Conservation (phyloP, 148 eudicot species). For the Oxyria digyna region DNA sequence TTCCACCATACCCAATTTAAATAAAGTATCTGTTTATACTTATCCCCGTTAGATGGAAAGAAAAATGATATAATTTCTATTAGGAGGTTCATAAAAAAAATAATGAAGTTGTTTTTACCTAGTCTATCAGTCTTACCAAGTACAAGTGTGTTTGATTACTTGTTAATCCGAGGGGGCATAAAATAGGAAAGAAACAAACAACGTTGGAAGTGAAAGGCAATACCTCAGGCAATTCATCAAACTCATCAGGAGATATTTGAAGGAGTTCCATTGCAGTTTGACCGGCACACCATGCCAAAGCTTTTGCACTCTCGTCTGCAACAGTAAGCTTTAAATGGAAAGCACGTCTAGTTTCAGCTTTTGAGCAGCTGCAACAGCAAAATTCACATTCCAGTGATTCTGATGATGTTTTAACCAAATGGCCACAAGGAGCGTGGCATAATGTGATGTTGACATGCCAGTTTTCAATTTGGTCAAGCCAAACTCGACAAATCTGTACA, state of each 20-base stretch:
- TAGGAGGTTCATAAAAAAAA: background rate
- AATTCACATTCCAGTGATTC: conserved; percentile 52
- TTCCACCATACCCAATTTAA: too few relatives aligned
- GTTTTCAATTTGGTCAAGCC: conserved; percentile 75
- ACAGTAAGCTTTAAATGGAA: conserved; percentile 68
- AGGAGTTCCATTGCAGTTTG: conserved; percentile 80
- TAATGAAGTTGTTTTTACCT: background rate
- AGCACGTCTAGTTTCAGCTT: conserved; percentile 35
- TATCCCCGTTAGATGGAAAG: background rate
- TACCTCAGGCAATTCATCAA: conserved; percentile 77
- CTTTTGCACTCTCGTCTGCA: conserved; percentile 63
- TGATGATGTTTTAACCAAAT: conserved; percentile 34
- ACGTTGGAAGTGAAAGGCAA: background rate
- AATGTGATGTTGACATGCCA: conserved; percentile 67
- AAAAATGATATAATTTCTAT: background rate
- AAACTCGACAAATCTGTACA: conserved; percentile 60
- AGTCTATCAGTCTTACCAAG: background rate
- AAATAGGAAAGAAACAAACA: background rate
- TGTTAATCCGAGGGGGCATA: background rate
- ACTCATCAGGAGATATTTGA: conserved; percentile 90
- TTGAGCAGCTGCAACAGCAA: conserved; percentile 40
- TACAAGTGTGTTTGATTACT: background rate
- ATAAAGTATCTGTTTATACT: too few relatives aligned
- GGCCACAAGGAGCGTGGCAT: conserved; percentile 63
- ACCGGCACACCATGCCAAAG: conserved; percentile 80